Evolutionary conservation across 192 early-diverging fungal species (phyloP).

Genomic region (Rhizophagus clarus): DNA sequence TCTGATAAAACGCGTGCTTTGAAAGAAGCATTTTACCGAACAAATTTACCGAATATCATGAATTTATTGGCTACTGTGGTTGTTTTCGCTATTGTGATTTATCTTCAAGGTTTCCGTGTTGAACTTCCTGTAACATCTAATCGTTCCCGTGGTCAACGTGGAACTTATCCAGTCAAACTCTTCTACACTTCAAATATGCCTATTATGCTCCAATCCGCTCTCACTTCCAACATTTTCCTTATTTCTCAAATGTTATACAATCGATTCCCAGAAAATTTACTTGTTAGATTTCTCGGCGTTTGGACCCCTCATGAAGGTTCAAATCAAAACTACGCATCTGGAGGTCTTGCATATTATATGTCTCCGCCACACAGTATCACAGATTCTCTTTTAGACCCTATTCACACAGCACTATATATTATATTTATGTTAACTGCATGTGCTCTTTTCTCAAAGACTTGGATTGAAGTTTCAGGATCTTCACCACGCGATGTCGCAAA

Average conservation of each 20-base stretch:
- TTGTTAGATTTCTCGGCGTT: constrained; percentile 91
- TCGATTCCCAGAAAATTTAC: constrained; percentile 95
- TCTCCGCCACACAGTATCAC: constrained; percentile 90
- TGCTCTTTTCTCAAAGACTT: constrained; percentile 96
- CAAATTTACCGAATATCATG: constrained; percentile 83
- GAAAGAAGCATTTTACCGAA: constrained; percentile 96
- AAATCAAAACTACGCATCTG: constrained; percentile 89
- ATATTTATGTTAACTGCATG: constrained; percentile 94
- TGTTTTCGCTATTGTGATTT: constrained; percentile 87
- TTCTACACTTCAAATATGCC: constrained; percentile 99
- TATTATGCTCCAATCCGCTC: constrained; percentile 98
- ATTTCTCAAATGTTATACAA: constrained; percentile 98
- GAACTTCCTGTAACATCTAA: constrained; percentile 99
- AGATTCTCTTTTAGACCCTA: constrained; percentile 86
- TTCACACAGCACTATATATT: constrained; percentile 94
- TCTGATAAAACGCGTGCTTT: constrained; percentile 96
- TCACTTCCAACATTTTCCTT: constrained; percentile 97
- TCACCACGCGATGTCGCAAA: constrained; percentile 97
- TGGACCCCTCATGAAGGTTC: constrained; percentile 97
- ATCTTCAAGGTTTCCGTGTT: constrained; percentile 99
- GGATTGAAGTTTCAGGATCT: constrained; percentile 99
- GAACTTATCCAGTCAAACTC: constrained; percentile 98
- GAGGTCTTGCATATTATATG: constrained; percentile 97
- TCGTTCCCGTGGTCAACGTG: constrained; percentile 94
- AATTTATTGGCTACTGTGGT: constrained; percentile 90